Evolutionary conservation across 257 asterid genomes (phyloP).

Genomic region (Nicotiana otophora): DNA sequence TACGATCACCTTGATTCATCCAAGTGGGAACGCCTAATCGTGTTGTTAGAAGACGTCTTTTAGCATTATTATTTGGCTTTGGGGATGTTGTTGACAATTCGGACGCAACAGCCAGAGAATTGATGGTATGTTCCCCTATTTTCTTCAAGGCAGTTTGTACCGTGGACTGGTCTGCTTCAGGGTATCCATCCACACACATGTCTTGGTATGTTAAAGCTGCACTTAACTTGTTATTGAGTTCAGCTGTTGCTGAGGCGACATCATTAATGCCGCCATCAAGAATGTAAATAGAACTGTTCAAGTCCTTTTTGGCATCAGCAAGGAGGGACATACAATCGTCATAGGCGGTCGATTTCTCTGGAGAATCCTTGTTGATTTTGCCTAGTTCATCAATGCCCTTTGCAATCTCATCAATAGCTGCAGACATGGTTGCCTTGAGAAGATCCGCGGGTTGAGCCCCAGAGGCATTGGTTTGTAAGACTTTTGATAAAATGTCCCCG

Average conservation of each 20-base stretch:
- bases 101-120: conserved; percentile 58
- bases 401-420: conserved; percentile 39
- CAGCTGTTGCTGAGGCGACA: conserved; percentile 24
- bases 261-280: conserved; percentile 22
- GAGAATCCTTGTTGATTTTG: conserved; percentile 34
- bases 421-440: conserved; percentile 48
- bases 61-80: background rate
- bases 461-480: conserved; percentile 26
- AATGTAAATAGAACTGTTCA: conserved; percentile 40
- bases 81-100: conserved; percentile 12
- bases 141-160: conserved; percentile 32
- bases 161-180: conserved; percentile 48
- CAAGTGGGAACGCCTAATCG: conserved; percentile 36
- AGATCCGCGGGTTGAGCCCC: conserved; percentile 34
- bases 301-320: conserved; percentile 61
- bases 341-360: conserved; percentile 45
- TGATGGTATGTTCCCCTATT: conserved; percentile 55
- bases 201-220: conserved; percentile 80
- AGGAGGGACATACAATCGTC: conserved; percentile 54
- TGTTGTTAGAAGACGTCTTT: conserved; percentile 38
- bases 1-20: conserved; percentile 42
- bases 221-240: conserved; percentile 68
- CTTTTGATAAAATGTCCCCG: conserved; percentile 39
- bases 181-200: conserved; percentile 72
- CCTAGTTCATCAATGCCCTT: conserved; percentile 24